A percentile compares a stretch with the other conserved stretches of the same genome.
Conservation (phyloP, 2,329 filamentous ascomycete genomes). For the Fusarium oxysporum region DNA sequence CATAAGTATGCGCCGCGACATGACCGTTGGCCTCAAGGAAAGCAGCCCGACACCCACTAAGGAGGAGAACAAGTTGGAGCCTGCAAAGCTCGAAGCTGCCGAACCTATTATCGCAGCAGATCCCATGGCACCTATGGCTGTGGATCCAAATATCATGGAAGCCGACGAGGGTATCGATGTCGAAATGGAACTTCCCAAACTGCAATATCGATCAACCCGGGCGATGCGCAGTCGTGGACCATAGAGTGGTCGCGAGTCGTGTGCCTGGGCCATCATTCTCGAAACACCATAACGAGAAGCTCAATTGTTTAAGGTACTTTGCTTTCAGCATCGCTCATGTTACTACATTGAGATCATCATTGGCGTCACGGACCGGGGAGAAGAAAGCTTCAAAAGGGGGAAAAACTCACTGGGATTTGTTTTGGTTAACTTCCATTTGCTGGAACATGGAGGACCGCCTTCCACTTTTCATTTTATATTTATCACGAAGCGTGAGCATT, state of each 20-base stretch:
- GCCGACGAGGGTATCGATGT: constrained; percentile 58
- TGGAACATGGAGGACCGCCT: neutral
- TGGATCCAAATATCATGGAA: constrained; percentile 50
- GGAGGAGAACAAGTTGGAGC: constrained; percentile 43
- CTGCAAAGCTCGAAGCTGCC: constrained; percentile 41
- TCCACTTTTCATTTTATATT: constrained; percentile 29
- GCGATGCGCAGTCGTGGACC: constrained; percentile 50
- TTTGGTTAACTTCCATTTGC: neutral
- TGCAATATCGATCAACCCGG: constrained; percentile 58
- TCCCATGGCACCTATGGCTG: constrained; percentile 46
- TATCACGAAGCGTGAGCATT: constrained; percentile 37
- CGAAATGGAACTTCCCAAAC: constrained; percentile 52
- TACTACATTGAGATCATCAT: constrained; percentile 32
- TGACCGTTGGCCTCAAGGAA: constrained; percentile 48
- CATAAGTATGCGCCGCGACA: constrained; percentile 64
- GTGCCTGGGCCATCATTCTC: constrained; percentile 36
- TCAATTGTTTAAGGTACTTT: neutral
- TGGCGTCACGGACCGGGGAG: constrained; percentile 35
- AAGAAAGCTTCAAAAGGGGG: constrained; percentile 3
- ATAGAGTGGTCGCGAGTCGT: constrained; percentile 41
- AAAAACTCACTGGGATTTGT: neutral
- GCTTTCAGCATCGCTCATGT: constrained; percentile 20
- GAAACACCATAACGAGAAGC: constrained; percentile 18
- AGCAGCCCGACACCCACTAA: constrained; percentile 39
- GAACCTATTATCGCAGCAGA: constrained; percentile 30